A percentile compares a stretch with the other conserved stretches of the same genome.
phyloP scores from a whole-genome alignment of 441 rosid species.

The Flueggea neowawraea region DNA sequence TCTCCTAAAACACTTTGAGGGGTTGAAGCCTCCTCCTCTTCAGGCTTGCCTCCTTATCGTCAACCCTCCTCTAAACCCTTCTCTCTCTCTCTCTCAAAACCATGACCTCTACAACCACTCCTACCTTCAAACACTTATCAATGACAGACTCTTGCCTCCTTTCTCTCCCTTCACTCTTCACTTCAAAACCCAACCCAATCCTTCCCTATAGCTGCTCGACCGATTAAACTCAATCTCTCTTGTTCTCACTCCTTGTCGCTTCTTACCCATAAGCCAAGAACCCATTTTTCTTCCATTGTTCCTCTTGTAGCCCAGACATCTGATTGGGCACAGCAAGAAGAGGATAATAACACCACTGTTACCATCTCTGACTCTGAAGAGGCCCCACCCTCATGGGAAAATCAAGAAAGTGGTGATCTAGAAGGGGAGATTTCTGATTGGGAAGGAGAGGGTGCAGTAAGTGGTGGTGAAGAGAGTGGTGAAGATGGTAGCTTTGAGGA shows the following conservation, averaged over 20 bases:
- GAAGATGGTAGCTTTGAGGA: conserved; percentile 35
- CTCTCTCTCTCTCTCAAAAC: conserved; percentile 1
- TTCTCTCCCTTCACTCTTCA: conserved; percentile 36
- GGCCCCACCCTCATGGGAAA: conserved; percentile 27
- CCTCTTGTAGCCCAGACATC: conserved; percentile 60
- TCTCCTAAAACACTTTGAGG: too few relatives aligned
- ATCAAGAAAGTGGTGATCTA: conserved; percentile 28
- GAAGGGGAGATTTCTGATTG: conserved; percentile 36
- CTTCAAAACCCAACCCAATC: conserved; percentile 26
- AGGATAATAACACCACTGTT: conserved; percentile 35
- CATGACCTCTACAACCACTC: conserved; percentile 37
- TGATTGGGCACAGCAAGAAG: conserved; percentile 59
- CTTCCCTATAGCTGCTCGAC: conserved; percentile 30
- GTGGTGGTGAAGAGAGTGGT: conserved; percentile 19
- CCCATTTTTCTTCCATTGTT: conserved; percentile 28
- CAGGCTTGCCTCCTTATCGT: conserved; percentile 19
- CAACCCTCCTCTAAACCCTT: conserved; percentile 21
- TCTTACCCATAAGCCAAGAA: conserved; percentile 27
- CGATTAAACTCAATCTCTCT: conserved; percentile 35
- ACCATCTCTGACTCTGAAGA: conserved; percentile 38
- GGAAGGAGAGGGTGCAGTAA: conserved; percentile 21
- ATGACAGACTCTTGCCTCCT: conserved; percentile 47
- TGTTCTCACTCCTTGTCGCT: conserved; percentile 24
- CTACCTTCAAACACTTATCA: conserved; percentile 45
- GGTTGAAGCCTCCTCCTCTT: too few relatives aligned